Conservation (phyloP, 305 asterid genomes). For the Fraxinus xanthoxyloides region DNA sequence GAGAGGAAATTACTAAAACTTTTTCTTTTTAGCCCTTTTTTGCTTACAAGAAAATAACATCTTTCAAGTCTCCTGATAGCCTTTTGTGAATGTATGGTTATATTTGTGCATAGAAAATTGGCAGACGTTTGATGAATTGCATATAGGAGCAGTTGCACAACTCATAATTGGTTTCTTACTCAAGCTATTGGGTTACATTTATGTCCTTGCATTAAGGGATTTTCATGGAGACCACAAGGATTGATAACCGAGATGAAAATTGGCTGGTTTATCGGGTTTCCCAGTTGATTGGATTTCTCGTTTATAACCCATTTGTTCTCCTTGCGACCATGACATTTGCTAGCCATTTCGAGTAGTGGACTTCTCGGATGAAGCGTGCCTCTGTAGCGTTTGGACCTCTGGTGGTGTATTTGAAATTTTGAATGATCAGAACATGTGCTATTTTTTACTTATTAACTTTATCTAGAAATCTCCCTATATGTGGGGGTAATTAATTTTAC, state of each 20-base stretch:
- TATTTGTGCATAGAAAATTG: conserved; percentile 41
- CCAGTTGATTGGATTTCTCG: neutral
- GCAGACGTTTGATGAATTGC: conserved; percentile 28
- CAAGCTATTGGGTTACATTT: neutral
- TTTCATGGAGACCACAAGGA: neutral
- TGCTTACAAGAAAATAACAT: conserved; percentile 8
- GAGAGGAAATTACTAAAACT: conserved; percentile 24
- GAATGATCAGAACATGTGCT: neutral
- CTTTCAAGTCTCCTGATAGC: conserved; percentile 18
- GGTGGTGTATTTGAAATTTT: neutral
- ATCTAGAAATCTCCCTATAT: too few species aligned
- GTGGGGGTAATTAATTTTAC: too few species aligned
- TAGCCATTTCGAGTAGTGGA: neutral
- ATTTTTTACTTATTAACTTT: too few species aligned
- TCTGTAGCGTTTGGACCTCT: neutral
- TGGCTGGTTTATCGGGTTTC: neutral
- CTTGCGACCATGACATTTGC: neutral
- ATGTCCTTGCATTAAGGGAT: neutral
- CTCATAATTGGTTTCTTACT: neutral
- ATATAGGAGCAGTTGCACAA: conserved; percentile 26
- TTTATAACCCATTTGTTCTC: neutral
- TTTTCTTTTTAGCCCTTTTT: neutral
- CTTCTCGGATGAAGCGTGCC: neutral
- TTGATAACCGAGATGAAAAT: neutral
- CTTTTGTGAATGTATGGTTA: conserved; percentile 22